Base-by-base conservation (phyloP, 2,329 filamentous ascomycete genomes). In the Fusarium duplospermum region DNA sequence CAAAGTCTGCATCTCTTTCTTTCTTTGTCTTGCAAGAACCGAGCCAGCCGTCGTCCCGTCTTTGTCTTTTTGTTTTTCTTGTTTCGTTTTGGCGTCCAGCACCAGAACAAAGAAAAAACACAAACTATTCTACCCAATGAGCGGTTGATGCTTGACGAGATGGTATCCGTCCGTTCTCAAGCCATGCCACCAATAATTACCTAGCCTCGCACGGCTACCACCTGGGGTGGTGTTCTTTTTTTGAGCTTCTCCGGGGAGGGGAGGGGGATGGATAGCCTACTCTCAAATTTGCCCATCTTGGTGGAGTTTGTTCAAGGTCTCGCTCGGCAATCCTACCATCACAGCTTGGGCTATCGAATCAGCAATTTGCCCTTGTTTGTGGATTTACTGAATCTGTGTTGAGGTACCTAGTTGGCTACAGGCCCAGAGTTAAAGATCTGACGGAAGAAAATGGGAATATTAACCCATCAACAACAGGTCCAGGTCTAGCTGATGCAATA, bases 151-250 rank as follows among this genome's bases (percentile, higher is more conserved):
- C 29, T 58, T 24, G 22, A 63, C 22, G 16, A 10, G 52, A 63
- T 24, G 24, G 24, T 31, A 29, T 13, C 20, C 54, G 33, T 31
- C 29, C n/a, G 40, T 70, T 14, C 24, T 47, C 22, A 36, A 54
- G 40, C 18, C 62, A 31, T 31, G 20, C 61, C 16, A 57, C 45
- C 38, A 27, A 66, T 52, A 38, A 36, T 52, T 64, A 31, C 36
- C 69, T 38, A 52, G 63, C 40, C 42, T 47, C 42, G 22, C 42
- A 47, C 42, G 42, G 42, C 42, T 47, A 22, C 42, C 42, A 70
- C 35, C 40, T 42, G n/a, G 40, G 40, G 38, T 20, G 38, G 20
- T 29, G 5, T 36, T 40, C 36, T 42, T 20, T 42, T 42, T 42
- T 13, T 20, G 38, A 42, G n/a, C 38, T 42, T 42, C 38, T 42